Evolutionary conservation across 257 asterid genomes (phyloP).

Genomic region (Solanum habrochaites): DNA sequence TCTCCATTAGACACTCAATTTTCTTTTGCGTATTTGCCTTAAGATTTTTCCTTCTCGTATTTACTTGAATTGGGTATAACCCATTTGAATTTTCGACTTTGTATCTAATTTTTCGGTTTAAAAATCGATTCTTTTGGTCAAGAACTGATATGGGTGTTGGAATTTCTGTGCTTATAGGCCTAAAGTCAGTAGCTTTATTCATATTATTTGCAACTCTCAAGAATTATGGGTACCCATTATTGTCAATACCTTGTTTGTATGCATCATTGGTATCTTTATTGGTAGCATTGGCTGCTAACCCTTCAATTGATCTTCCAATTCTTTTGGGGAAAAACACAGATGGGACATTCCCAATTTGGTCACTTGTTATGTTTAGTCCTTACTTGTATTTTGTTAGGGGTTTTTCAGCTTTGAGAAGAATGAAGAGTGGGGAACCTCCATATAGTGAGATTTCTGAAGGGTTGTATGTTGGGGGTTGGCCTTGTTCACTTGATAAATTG

Average conservation of each 20-base stretch:
- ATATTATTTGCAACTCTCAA: slow-evolving; percentile 37
- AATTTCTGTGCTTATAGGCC: slow-evolving; percentile 50
- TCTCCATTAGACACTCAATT: not conserved
- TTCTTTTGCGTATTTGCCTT: not conserved
- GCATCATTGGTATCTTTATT: slow-evolving; percentile 64
- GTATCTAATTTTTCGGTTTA: not conserved
- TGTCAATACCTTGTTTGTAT: slow-evolving; percentile 61
- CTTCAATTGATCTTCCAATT: slow-evolving; percentile 68
- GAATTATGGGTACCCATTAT: slow-evolving; percentile 26
- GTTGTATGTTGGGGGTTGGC: slow-evolving; percentile 94
- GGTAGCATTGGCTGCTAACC: slow-evolving; percentile 76
- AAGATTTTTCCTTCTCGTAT: not conserved
- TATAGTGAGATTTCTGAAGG: slow-evolving; percentile 60
- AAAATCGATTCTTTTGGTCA: not conserved
- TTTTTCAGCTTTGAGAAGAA: slow-evolving; percentile 62
- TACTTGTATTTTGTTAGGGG: slow-evolving; percentile 64
- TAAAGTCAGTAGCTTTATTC: slow-evolving; percentile 54
- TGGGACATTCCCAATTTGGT: slow-evolving; percentile 75
- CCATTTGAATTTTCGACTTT: not conserved
- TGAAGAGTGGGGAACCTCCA: slow-evolving; percentile 66
- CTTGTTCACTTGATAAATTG: slow-evolving; percentile 48
- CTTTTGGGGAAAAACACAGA: slow-evolving; percentile 75
- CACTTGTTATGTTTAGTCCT: slow-evolving; percentile 63
- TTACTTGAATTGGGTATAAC: not conserved
- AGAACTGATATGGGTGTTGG: slow-evolving; percentile 50